Conservation (phyloP, 78 protist species). For the Thecamonas trahens region DNA sequence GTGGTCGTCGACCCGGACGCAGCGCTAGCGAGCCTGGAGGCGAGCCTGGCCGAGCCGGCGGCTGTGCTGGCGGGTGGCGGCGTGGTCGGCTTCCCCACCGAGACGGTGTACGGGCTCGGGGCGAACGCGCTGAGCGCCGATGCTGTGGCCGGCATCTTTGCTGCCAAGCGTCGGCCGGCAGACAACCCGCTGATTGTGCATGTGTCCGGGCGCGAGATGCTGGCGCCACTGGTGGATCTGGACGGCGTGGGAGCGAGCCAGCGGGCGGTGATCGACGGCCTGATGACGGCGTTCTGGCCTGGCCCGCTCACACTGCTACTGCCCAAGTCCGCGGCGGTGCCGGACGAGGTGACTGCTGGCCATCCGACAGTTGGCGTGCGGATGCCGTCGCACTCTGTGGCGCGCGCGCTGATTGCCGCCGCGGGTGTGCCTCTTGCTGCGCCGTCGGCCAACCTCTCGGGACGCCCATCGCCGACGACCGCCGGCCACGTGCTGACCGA, state of each 20-base stretch:
- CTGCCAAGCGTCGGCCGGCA: neutral
- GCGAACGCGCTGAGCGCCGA: neutral
- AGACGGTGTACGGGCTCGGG: neutral
- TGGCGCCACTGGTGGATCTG: neutral
- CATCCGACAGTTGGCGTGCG: slow-evolving; percentile 34
- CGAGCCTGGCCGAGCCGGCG: too few species aligned
- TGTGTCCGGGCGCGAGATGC: neutral
- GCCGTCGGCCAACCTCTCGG: slow-evolving; percentile 25
- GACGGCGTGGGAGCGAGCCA: neutral
- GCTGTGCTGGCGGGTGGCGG: too few species aligned
- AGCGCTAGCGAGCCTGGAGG: too few species aligned
- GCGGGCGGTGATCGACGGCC: too few species aligned
- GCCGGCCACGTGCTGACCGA: slow-evolving; percentile 15
- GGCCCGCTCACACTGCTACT: slow-evolving; percentile 21
- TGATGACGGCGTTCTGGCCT: slow-evolving; percentile 17
- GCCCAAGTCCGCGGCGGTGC: neutral
- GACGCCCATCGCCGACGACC: slow-evolving; percentile 25
- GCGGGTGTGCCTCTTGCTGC: slow-evolving; percentile 4
- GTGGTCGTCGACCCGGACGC: too few species aligned
- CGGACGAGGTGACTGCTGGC: slow-evolving; percentile 18
- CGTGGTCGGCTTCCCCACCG: slow-evolving; percentile 1
- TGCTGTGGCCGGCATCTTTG: neutral
- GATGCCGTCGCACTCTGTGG: slow-evolving; percentile 5
- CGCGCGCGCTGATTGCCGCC: neutral
- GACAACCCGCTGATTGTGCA: neutral